A percentile compares a stretch with the other conserved stretches of the same genome.
These are phyloP conservation scores for Talaromyces sp. DNA, from an alignment of 2,329 filamentous ascomycete species.

Conservation along the genomic window DNA sequence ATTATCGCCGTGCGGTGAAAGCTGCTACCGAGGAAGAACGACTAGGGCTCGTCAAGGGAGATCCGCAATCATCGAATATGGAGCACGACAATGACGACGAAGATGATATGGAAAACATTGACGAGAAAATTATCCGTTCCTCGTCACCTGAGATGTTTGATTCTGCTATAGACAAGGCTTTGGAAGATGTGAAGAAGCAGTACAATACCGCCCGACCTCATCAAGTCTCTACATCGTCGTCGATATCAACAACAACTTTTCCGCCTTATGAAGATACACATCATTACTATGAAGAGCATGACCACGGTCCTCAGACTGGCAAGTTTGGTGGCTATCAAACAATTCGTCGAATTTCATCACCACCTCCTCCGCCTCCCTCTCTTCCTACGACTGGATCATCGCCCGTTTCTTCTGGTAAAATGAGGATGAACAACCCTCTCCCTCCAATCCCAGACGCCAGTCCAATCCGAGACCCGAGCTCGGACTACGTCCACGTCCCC, in stretches of 20 bases:
- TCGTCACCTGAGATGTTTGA: conserved; percentile 18
- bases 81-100: conserved; percentile 16
- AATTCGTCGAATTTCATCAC: conserved; percentile 10
- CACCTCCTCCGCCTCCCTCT: conserved; percentile 15
- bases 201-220: conserved; percentile 18
- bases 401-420: conserved; percentile 2
- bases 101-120: conserved; percentile 19
- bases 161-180: conserved; percentile 16
- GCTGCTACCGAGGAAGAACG: conserved; percentile 74
- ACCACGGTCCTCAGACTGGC: not conserved
- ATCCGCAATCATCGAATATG: conserved; percentile 37
- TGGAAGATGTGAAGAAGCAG: conserved; percentile 19
- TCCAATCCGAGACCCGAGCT: conserved; percentile 5
- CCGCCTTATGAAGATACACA: conserved; percentile 27
- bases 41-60: conserved; percentile 74
- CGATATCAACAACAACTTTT: conserved; percentile 18
- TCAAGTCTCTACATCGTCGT: conserved; percentile 18
- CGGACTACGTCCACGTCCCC: conserved; percentile 5
- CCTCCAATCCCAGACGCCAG: conserved; percentile 28
- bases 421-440: conserved; percentile 23
- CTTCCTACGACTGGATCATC: conserved; percentile 19
- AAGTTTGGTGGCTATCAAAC: conserved; percentile 13
- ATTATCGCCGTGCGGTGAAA: conserved; percentile 31
- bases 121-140: conserved; percentile 26
- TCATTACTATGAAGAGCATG: conserved; percentile 16